Percentiles rank a stretch among this genome's conserved stretches.
These are phyloP conservation scores for Ascochyta fabae DNA, from an alignment of 2,329 filamentous ascomycete species.

Conservation along the genomic window DNA sequence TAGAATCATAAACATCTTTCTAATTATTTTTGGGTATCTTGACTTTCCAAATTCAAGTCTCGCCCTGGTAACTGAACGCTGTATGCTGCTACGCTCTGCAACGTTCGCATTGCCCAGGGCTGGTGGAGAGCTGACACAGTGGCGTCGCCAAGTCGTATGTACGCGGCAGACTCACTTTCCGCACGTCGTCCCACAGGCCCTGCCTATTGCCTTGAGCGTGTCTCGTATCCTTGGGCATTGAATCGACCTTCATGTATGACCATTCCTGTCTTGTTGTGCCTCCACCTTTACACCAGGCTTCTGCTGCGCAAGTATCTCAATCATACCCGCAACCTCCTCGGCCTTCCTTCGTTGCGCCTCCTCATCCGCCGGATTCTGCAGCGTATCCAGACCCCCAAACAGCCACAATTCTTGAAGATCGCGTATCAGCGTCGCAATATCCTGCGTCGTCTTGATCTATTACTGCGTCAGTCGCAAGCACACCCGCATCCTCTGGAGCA, in stretches of 20 bases:
- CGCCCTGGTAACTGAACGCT: no score
- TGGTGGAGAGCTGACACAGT: no score
- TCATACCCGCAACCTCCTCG: conserved; percentile 21
- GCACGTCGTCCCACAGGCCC: neutral
- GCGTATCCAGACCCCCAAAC: conserved; percentile 67
- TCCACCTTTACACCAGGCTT: conserved; percentile 2
- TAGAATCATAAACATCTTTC: no score
- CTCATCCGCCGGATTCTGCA: conserved; percentile 47
- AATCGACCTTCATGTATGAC: neutral
- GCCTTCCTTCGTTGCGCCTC: conserved; percentile 23
- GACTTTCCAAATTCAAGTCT: no score
- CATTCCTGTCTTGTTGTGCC: neutral
- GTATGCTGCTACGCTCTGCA: no score
- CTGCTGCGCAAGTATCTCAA: conserved; percentile 25
- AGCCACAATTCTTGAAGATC: conserved; percentile 72
- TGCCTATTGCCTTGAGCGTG: neutral
- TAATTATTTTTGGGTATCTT: no score
- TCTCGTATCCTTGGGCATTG: neutral
- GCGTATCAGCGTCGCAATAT: conserved; percentile 65
- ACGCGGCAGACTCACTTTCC: no score
- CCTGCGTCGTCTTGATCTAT: conserved; percentile 66
- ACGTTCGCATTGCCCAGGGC: no score
- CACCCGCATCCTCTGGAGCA: neutral
- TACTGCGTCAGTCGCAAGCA: neutral
- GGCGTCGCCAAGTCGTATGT: no score